These are phyloP conservation scores for Cutaneotrichosporon sp. DNA, from an alignment of 1,284 basidiomycete genomes.

Conservation along the genomic window DNA sequence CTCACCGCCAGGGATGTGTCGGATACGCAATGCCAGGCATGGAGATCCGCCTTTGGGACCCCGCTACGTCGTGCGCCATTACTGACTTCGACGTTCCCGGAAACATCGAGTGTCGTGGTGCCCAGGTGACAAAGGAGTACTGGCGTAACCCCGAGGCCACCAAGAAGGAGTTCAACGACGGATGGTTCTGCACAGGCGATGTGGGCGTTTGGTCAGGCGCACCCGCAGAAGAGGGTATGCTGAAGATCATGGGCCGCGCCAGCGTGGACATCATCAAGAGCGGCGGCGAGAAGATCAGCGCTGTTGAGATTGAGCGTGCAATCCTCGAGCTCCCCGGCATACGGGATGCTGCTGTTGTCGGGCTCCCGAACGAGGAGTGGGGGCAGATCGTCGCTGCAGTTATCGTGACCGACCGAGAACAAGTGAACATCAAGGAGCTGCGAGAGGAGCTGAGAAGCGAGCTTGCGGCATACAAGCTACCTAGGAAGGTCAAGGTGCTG, in stretches of 20 bases:
- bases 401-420: conserved; percentile 22
- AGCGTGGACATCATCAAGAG: conserved; percentile 41
- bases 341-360: conserved; percentile 43
- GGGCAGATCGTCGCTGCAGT: conserved; percentile 39
- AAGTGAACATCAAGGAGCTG: conserved; percentile 18
- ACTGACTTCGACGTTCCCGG: conserved; percentile 27
- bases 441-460: conserved; percentile 25
- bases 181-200: conserved; percentile 49
- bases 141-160: conserved; percentile 40
- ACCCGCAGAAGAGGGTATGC: conserved; percentile 22
- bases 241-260: conserved; percentile 35
- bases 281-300: conserved; percentile 45
- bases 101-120: conserved; percentile 39
- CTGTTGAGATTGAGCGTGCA: conserved; percentile 43
- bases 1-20: conserved; percentile 31
- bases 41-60: conserved; percentile 38
- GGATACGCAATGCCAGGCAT: conserved; percentile 35
- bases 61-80: conserved; percentile 15
- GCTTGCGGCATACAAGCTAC: conserved; percentile 41
- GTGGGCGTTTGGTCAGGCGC: conserved; percentile 32
- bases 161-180: conserved; percentile 31
- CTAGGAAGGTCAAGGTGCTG: conserved; percentile 36
- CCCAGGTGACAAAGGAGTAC: conserved; percentile 40
- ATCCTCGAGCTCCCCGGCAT: conserved; percentile 38
- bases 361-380: conserved; percentile 41